Percentiles rank a stretch among this genome's conserved stretches.
phyloP scores from a whole-genome alignment of 2,329 filamentous ascomycete genomes.

The Trichoderma sp. region DNA sequence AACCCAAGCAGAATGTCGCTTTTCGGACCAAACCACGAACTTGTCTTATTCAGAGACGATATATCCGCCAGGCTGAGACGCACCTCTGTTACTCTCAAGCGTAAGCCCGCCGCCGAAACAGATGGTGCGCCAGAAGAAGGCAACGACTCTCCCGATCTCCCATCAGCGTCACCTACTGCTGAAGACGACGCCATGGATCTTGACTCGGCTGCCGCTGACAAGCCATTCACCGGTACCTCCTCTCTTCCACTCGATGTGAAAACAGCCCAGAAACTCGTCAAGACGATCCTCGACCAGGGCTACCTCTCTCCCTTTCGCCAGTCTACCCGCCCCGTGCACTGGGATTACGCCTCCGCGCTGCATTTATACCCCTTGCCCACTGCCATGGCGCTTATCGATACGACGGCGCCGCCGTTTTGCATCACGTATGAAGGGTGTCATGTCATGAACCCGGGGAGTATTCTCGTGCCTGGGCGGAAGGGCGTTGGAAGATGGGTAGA shows the following conservation, averaged over 20 bases:
- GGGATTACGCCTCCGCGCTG: conserved; percentile 78
- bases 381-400: conserved; percentile 78
- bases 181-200: conserved; percentile 45
- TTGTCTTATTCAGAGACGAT: conserved; percentile 86
- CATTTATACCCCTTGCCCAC: conserved; percentile 88
- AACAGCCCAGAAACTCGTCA: conserved; percentile 76
- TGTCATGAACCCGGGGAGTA: conserved; percentile 85
- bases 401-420: conserved; percentile 78
- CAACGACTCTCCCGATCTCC: neutral
- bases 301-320: conserved; percentile 85
- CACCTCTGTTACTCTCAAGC: conserved; percentile 70
- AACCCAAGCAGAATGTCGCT: conserved; percentile 82
- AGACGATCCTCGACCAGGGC: conserved; percentile 88
- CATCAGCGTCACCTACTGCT: conserved; percentile 24
- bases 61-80: conserved; percentile 77
- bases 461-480: conserved; percentile 69
- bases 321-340: conserved; percentile 77
- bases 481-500: conserved; percentile 82
- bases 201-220: conserved; percentile 35
- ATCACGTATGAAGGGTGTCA: conserved; percentile 94
- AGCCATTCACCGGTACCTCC: conserved; percentile 23
- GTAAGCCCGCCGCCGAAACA: conserved; percentile 36
- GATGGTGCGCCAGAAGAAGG: conserved; percentile 22
- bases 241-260: conserved; percentile 50
- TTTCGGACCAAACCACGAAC: conserved; percentile 85